Evolutionary conservation across 106 monocot species (phyloP), one percentile per base, ranked within the genome.

Genomic region (Dendrobium huoshanense): DNA sequence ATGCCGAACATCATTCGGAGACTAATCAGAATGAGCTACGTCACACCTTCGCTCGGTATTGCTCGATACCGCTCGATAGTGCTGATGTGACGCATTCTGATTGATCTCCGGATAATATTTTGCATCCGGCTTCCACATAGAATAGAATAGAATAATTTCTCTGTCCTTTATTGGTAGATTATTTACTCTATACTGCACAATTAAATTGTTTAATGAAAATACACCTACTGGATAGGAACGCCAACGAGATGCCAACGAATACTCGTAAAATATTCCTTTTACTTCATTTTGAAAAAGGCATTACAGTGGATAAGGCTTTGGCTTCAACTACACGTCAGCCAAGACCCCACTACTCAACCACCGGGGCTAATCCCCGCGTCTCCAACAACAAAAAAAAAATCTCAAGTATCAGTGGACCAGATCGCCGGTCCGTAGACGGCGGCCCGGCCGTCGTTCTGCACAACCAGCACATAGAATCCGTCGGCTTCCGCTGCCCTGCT

Each of bases 401-500:
- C 29, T 11, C 11, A 48, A 51, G 51, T 15, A 51, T 11, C 49
- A 15, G 83, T 79, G 7, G 75, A 79, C 75, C 82, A 82, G 48
- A 82, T 55, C 9, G 27, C 41, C 0, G 85, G 82, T 1, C 86
- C 86, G 56, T 82, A 86, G 19, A 86, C 75, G 0, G 75, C 86
- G 2, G 82, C 86, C 65, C 75, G 82, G 4, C 86, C 79, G 68
- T 82, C 6, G 64, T 75, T 70, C 79, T 79, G 75, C 24, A 86
- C n/a, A 5, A 82, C 8, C 3, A 82, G 78, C 33, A 73, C 78
- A 58, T 83, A 83, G 4, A 25, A 51, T 72, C 83, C 83, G 4
- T 72, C 74, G 20, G 18, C 74, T 5, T 41, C 20, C 42, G 43
- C 74, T 4, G 41, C 20, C 13, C 24, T 27, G 56, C 56, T 56